Percentiles rank a stretch among this genome's conserved stretches.
Conservation (phyloP, 495 filamentous ascomycete genomes). For the Hypoxylon subgilvum region DNA sequence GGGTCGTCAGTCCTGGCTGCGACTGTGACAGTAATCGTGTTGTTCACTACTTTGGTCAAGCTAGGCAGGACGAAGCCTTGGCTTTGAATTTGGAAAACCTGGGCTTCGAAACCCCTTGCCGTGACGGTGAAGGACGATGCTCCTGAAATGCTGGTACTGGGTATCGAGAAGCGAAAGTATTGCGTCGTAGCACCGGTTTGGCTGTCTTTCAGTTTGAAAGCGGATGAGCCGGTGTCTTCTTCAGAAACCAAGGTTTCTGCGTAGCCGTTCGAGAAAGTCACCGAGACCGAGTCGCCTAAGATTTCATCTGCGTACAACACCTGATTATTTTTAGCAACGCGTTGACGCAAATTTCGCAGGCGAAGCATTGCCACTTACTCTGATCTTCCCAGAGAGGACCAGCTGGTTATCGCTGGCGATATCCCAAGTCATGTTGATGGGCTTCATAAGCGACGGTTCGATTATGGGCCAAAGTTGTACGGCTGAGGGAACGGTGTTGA, state of each 20-base stretch:
- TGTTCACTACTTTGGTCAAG: constrained; percentile 17
- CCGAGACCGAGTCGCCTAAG: constrained; percentile 9
- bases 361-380: constrained; percentile 20
- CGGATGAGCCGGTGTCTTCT: constrained; percentile 22
- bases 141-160: neutral
- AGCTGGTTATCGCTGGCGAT: constrained; percentile 15
- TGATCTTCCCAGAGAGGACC: constrained; percentile 34
- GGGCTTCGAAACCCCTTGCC: constrained; percentile 7
- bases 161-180: constrained; percentile 29
- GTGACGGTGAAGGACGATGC: constrained; percentile 31
- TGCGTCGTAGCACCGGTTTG: constrained; percentile 26
- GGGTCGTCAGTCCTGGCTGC: constrained; percentile 19
- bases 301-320: constrained; percentile 17
- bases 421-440: constrained; percentile 44
- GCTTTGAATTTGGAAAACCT: constrained; percentile 38
- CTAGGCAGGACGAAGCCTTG: constrained; percentile 38
- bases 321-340: constrained; percentile 12
- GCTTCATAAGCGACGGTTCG: constrained; percentile 56
- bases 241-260: constrained; percentile 21
- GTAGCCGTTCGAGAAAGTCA: constrained; percentile 36
- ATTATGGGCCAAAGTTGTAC: constrained; percentile 51
- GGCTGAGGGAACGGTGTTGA: constrained; percentile 53
- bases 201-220: constrained; percentile 18
- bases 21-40: constrained; percentile 32
- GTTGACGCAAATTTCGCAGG: neutral